These are phyloP conservation scores for Lachancea nothofagi DNA, from an alignment of 805 yeast species.

Conservation along the genomic window DNA sequence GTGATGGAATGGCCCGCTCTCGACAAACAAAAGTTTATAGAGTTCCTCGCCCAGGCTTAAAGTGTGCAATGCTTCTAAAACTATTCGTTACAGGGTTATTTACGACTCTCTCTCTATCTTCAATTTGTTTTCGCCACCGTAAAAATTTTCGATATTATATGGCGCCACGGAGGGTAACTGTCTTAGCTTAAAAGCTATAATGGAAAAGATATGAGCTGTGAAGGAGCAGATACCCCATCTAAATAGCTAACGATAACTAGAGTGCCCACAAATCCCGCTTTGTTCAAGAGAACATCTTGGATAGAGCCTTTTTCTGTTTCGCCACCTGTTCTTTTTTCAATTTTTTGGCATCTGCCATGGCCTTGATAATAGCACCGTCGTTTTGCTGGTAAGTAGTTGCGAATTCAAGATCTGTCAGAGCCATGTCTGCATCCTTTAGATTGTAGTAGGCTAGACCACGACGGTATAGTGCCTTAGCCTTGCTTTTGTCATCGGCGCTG, in stretches of 20 bases:
- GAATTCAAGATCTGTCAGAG: constrained; percentile 56
- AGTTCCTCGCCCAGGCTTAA: constrained; percentile 7
- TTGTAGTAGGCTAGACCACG: constrained; percentile 69
- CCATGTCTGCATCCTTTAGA: constrained; percentile 63
- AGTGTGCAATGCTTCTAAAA: constrained; percentile 8
- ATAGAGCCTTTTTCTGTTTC: constrained; percentile 67
- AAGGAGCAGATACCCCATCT: not conserved
- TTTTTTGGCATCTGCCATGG: constrained; percentile 53
- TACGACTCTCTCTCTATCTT: not conserved
- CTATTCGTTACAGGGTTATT: constrained; percentile 1
- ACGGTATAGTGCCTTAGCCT: constrained; percentile 82
- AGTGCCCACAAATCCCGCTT: not conserved
- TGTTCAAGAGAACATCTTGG: constrained; percentile 52
- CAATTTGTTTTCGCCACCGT: constrained; percentile 9
- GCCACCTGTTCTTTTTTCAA: constrained; percentile 49
- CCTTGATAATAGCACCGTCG: constrained; percentile 67
- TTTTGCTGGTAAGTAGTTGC: constrained; percentile 62
- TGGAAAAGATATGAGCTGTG: not conserved
- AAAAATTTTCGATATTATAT: constrained; percentile 7
- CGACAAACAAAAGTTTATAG: constrained; percentile 3
- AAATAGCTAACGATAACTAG: not conserved
- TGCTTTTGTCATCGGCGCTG: constrained; percentile 54
- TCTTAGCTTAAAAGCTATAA: not conserved
- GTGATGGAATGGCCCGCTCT: constrained; percentile 1
- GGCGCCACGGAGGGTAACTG: constrained; percentile 6